These are phyloP conservation scores for Fusarium verticillioides DNA, from an alignment of 2,329 filamentous ascomycete genomes.

Conservation along the genomic window DNA sequence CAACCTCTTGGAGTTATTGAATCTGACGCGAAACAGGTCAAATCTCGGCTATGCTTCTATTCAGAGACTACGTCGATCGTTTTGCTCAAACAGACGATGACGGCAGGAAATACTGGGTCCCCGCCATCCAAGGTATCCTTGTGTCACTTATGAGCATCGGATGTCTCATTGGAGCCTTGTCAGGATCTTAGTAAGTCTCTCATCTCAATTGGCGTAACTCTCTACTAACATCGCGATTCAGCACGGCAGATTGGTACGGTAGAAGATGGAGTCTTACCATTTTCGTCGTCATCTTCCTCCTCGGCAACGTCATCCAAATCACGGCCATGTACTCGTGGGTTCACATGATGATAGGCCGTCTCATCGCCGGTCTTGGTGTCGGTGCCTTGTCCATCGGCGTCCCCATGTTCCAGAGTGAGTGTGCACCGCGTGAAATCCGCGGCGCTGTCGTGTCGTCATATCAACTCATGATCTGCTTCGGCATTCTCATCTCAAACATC, in stretches of 20 bases:
- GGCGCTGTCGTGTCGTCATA: constrained; percentile 73
- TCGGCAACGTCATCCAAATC: constrained; percentile 75
- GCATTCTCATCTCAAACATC: constrained; percentile 68
- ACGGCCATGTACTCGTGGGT: constrained; percentile 68
- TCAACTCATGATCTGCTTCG: constrained; percentile 78
- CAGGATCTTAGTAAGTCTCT: constrained; percentile 57
- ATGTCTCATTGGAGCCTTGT: constrained; percentile 64
- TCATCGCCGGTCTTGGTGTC: constrained; percentile 74
- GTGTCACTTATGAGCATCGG: constrained; percentile 68
- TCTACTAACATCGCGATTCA: constrained; percentile 43
- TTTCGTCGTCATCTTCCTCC: constrained; percentile 66
- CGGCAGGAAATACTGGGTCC: constrained; percentile 53
- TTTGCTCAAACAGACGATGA: constrained; percentile 64
- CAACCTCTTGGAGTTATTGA: not conserved
- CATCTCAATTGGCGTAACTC: constrained; percentile 38
- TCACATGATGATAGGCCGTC: constrained; percentile 73
- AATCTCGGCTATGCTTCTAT: constrained; percentile 62
- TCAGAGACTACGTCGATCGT: constrained; percentile 63
- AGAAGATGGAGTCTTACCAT: constrained; percentile 65
- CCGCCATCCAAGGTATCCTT: constrained; percentile 62
- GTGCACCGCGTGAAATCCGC: constrained; percentile 70
- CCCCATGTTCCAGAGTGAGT: constrained; percentile 75
- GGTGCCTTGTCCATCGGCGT: constrained; percentile 74
- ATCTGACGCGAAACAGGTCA: constrained; percentile 53
- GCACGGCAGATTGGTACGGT: constrained; percentile 67